phyloP scores from a whole-genome alignment of 768 basidiomycete genomes.

The Suillus discolor region DNA sequence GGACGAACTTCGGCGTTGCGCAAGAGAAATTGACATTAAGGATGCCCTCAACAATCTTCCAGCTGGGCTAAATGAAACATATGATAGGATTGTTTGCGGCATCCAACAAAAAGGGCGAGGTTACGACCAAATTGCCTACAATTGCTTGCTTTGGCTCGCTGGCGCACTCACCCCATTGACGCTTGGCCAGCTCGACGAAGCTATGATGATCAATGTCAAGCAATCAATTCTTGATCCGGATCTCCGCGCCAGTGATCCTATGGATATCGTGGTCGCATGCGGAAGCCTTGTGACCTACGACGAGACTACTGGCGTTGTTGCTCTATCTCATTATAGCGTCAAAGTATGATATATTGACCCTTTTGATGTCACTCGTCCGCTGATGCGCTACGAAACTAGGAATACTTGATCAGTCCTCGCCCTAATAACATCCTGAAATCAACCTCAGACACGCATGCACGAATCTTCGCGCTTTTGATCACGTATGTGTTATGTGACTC shows the following conservation, averaged over 20 bases:
- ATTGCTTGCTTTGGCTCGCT: neutral
- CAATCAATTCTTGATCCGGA: neutral
- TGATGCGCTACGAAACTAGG: neutral
- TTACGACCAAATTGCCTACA: neutral
- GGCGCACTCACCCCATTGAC: constrained; percentile 5
- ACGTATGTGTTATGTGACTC: too few species aligned
- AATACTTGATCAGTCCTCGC: neutral
- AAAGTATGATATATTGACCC: neutral
- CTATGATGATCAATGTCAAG: neutral
- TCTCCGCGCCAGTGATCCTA: neutral
- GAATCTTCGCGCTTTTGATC: neutral
- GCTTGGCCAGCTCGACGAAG: neutral
- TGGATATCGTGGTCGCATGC: neutral
- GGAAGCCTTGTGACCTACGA: constrained; percentile 8
- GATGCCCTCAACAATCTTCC: constrained; percentile 17
- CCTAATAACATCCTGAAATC: neutral
- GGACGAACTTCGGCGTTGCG: too few species aligned
- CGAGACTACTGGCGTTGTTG: neutral
- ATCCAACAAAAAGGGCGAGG: constrained; percentile 7
- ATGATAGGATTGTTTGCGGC: constrained; percentile 20
- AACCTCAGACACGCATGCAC: neutral
- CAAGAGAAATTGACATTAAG: too few species aligned
- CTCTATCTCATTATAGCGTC: constrained; percentile 12
- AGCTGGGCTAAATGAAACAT: constrained; percentile 22
- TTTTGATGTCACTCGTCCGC: neutral